These are phyloP conservation scores for Colletotrichum musicola DNA, from an alignment of 2,329 filamentous ascomycete genomes.

Conservation along the genomic window DNA sequence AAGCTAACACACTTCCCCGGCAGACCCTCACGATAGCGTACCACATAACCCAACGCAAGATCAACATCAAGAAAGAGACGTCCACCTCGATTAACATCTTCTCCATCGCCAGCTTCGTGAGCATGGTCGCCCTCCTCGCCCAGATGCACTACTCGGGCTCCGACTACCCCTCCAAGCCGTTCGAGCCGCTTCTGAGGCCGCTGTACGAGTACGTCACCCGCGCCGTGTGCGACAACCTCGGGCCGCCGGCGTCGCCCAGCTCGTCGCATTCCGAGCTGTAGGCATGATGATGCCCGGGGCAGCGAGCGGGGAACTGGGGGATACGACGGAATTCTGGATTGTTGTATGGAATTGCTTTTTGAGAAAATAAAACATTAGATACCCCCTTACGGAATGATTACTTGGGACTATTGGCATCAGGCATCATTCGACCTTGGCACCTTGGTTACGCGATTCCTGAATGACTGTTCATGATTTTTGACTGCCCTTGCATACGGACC, in stretches of 20 bases:
- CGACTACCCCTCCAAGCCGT: constrained; percentile 71
- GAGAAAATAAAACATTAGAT: constrained; percentile 8
- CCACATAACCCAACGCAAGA: constrained; percentile 81
- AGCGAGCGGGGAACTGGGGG: no score
- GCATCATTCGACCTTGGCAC: no score
- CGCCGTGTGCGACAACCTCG: constrained; percentile 13
- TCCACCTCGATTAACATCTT: constrained; percentile 83
- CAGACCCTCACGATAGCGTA: constrained; percentile 81
- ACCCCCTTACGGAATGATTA: constrained; percentile 19
- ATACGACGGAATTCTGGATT: neutral
- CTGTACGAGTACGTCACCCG: constrained; percentile 18
- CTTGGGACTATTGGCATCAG: no score
- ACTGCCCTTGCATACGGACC: neutral
- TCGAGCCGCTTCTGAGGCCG: constrained; percentile 32
- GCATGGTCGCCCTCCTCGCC: constrained; percentile 76
- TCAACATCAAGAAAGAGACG: constrained; percentile 84
- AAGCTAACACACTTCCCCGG: neutral
- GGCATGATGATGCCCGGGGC: no score
- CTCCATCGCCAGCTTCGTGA: constrained; percentile 81
- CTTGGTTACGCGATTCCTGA: neutral
- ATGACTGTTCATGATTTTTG: neutral
- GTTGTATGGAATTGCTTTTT: neutral
- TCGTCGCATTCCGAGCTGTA: constrained; percentile 23
- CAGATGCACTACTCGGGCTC: constrained; percentile 74
- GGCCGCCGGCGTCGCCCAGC: neutral